These are phyloP conservation scores for Pulveroboletus frians DNA, from an alignment of 768 basidiomycete species.

Conservation along the genomic window DNA sequence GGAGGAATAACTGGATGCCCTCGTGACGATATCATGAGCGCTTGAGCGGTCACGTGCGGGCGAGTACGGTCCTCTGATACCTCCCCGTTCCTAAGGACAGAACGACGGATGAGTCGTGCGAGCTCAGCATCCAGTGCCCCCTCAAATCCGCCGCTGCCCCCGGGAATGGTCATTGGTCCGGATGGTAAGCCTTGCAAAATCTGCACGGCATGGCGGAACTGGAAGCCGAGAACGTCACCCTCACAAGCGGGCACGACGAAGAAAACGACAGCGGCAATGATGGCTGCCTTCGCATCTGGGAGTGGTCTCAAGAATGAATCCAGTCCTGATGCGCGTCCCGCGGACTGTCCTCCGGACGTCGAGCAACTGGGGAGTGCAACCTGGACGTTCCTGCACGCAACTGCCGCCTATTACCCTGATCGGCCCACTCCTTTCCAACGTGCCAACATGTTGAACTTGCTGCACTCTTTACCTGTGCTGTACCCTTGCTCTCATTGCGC, in stretches of 20 bases:
- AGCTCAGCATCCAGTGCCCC: slow-evolving; percentile 5
- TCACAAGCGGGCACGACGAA: slow-evolving; percentile 25
- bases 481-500: slow-evolving; percentile 92
- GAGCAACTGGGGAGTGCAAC: slow-evolving; percentile 88
- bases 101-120: slow-evolving; percentile 7
- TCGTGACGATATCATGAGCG: background rate
- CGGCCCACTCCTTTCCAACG: slow-evolving; percentile 69
- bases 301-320: slow-evolving; percentile 24
- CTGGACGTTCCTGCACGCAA: slow-evolving; percentile 95
- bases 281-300: slow-evolving; percentile 32
- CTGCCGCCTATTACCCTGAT: slow-evolving; percentile 94
- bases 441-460: slow-evolving; percentile 75
- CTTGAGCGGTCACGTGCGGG: slow-evolving; percentile 16
- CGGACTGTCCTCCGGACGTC: slow-evolving; percentile 84
- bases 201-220: slow-evolving; percentile 75
- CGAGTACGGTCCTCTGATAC: background rate
- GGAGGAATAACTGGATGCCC: background rate
- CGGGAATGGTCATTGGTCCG: slow-evolving; percentile 84
- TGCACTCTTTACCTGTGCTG: slow-evolving; percentile 71
- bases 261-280: slow-evolving; percentile 31
- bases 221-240: slow-evolving; percentile 44
- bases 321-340: slow-evolving; percentile 39
- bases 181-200: slow-evolving; percentile 96
- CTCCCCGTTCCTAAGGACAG: background rate
- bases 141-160: slow-evolving; percentile 43